These are phyloP conservation scores for Massarina eburnea DNA, from an alignment of 2,329 filamentous ascomycete genomes.

Conservation along the genomic window DNA sequence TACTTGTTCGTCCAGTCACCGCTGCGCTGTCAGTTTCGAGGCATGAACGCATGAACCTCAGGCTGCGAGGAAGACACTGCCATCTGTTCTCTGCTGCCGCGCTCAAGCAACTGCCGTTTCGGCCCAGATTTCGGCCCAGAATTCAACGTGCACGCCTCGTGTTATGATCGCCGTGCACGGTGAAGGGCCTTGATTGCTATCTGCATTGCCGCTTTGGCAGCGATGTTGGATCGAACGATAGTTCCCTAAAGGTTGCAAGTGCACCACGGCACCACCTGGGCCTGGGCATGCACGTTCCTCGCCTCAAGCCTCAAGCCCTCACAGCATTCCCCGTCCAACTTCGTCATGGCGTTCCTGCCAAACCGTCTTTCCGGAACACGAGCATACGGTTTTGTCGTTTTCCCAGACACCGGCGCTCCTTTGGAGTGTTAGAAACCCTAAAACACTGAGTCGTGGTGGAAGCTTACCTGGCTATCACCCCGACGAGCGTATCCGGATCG, in stretches of 20 bases:
- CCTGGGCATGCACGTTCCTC: neutral
- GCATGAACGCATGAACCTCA: constrained; percentile 41
- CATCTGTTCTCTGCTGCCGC: constrained; percentile 18
- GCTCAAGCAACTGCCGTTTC: constrained; percentile 36
- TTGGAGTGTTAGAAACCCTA: constrained; percentile 3
- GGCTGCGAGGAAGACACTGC: constrained; percentile 29
- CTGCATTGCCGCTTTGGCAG: constrained; percentile 3
- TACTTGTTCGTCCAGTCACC: constrained; percentile 21
- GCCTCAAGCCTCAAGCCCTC: constrained; percentile 28
- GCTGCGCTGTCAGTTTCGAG: constrained; percentile 17
- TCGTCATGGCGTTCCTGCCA: constrained; percentile 97
- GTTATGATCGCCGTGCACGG: constrained; percentile 17
- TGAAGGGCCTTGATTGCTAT: constrained; percentile 20
- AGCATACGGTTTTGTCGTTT: constrained; percentile 95
- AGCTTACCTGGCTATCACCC: constrained; percentile 70
- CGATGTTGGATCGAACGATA: neutral
- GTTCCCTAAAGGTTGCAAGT: neutral
- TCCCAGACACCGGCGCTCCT: constrained; percentile 98
- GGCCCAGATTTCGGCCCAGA: constrained; percentile 41
- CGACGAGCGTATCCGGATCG: constrained; percentile 82
- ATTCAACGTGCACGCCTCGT: constrained; percentile 25
- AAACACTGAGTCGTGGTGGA: neutral
- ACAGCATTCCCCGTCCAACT: constrained; percentile 87
- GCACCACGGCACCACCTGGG: neutral
- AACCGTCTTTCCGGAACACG: constrained; percentile 94